These are phyloP conservation scores for Emmonsiellopsis sp. DNA, from an alignment of 2,329 filamentous ascomycete species.

Conservation along the genomic window DNA sequence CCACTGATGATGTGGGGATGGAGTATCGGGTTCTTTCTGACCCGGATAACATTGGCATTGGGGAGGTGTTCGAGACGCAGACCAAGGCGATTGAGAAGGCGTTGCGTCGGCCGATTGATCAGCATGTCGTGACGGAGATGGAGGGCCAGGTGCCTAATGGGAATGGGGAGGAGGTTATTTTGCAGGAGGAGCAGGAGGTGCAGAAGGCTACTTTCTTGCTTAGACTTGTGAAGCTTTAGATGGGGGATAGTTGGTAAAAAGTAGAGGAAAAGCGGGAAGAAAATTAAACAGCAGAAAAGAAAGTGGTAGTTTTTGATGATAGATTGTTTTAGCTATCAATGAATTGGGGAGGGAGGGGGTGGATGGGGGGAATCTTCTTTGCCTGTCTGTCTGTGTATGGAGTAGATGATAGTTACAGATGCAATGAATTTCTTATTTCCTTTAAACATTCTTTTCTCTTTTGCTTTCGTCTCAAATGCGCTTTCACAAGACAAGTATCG, in stretches of 20 bases:
- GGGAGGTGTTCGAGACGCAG: slow-evolving; percentile 61
- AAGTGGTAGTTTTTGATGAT: neutral
- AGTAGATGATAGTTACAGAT: neutral
- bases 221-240: slow-evolving; percentile 61
- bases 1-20: slow-evolving; percentile 94
- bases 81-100: slow-evolving; percentile 63
- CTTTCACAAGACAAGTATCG: neutral
- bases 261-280: neutral
- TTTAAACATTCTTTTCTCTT: neutral
- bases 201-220: slow-evolving; percentile 74
- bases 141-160: slow-evolving; percentile 49
- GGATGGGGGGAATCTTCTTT: neutral
- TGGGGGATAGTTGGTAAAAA: slow-evolving; percentile 19
- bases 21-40: slow-evolving; percentile 77
- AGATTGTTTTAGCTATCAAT: neutral
- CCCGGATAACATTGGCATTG: slow-evolving; percentile 65
- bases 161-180: slow-evolving; percentile 55
- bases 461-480: neutral
- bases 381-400: neutral
- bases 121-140: slow-evolving; percentile 52
- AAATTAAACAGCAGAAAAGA: neutral
- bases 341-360: neutral
- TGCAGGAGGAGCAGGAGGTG: slow-evolving; percentile 77
- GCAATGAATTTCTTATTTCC: neutral
- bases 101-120: slow-evolving; percentile 66